Evolutionary conservation across 2,329 filamentous ascomycete genomes (phyloP), one percentile per base, ranked within the genome.

Genomic region (Cladobotryum mycophilum): DNA sequence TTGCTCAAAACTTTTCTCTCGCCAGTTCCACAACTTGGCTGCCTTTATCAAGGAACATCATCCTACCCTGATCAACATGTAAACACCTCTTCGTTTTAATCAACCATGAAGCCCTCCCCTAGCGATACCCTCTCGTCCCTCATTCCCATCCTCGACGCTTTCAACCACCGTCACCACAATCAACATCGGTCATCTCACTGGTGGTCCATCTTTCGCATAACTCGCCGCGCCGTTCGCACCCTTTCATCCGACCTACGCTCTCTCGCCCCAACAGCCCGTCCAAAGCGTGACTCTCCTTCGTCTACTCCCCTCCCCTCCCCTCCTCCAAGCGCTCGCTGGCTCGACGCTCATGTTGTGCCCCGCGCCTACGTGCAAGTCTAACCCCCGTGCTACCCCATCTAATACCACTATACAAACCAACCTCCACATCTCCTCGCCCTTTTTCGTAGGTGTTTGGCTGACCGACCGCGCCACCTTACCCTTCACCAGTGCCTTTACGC

Each of bases 81-180:
- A 13, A 37, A 38, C 6, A 14, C 34, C 5, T 15, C 43, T 15
- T 35, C 17, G 38, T 15, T 34, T 43, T 18, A 33, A 30, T 18
- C 37, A 22, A 38, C n/a, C 9, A 38, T 38, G 36, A 15, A 12
- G 15, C 15, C 34, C 25, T 43, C 8, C 52, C 22, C 34, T 45
- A 38, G 33, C 50, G 42, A 30, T 48, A 30, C 62, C 2, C 62
- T 76, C 33, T 59, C 72, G 17, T 64, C 78, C 2, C 62, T 76
- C 25, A 59, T 72, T 25, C 65, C 78, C 45, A 70, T 91, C 43
- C 80, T 96, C 41, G 76, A 85, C 61, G 79, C 87, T 57, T 80
- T 95, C 60, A 81, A 85, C 67, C 84, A 89, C 65, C 88, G 90
- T 61, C 93, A 96, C 73, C 85, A 84, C 64, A 97, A 96, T 71